Percentiles rank a stretch among this genome's conserved stretches.
Conservation (phyloP, 441 rosid genomes). For the Melastoma candidum region DNA sequence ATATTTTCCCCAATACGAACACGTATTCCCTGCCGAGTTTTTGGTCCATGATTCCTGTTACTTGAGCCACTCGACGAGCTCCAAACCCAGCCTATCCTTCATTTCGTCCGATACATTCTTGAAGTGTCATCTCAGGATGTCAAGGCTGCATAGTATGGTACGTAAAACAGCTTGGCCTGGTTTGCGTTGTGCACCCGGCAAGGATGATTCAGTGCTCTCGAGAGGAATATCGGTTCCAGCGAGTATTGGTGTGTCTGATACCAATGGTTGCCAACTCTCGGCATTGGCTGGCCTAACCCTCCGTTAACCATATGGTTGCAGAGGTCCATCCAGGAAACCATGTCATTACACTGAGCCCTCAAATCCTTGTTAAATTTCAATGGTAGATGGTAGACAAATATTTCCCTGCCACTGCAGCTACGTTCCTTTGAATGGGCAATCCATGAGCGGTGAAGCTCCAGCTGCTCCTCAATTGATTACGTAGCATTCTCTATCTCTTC, state of each 20-base stretch:
- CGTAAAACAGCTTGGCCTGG: conserved; percentile 68
- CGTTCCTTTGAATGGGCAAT: conserved; percentile 12
- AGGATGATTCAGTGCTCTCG: conserved; percentile 58
- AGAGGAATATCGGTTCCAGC: conserved; percentile 72
- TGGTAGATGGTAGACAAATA: conserved; percentile 70
- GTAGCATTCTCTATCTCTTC: conserved; percentile 35
- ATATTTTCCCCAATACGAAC: conserved; percentile 63
- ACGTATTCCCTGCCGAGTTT: conserved; percentile 67
- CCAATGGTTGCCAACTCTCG: conserved; percentile 54
- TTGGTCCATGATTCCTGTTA: conserved; percentile 41
- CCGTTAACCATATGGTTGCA: conserved; percentile 44
- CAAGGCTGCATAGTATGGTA: conserved; percentile 72
- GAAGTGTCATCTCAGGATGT: conserved; percentile 84
- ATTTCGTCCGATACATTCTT: conserved; percentile 64
- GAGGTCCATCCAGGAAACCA: conserved; percentile 65
- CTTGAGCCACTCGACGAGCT: conserved; percentile 63
- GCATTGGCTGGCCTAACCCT: conserved; percentile 45
- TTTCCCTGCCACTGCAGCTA: conserved; percentile 47
- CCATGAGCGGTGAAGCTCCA: conserved; percentile 67
- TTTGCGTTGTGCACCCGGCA: conserved; percentile 60
- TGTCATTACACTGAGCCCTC: conserved; percentile 62
- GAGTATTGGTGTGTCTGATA: conserved; percentile 67
- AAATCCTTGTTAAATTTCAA: conserved; percentile 72
- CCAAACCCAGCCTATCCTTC: conserved; percentile 45
- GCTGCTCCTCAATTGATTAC: conserved; percentile 29